These are phyloP conservation scores for Teunomyces lycoperdinae DNA, from an alignment of 805 yeast species.

Conservation along the genomic window DNA sequence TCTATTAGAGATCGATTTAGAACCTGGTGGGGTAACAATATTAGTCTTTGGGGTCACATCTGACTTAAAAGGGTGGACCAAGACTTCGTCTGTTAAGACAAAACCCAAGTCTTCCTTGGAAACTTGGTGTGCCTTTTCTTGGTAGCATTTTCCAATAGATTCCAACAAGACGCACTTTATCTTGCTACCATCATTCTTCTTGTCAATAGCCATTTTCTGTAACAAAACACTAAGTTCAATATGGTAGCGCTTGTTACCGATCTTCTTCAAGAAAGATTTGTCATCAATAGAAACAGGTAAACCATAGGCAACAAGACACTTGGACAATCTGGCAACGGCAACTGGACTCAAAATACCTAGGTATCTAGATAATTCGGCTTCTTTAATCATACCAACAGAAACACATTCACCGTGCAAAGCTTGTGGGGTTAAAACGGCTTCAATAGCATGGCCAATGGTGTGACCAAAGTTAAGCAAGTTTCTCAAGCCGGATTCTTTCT, in stretches of 20 bases:
- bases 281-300: slow-evolving; percentile 80
- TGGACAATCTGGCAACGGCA: slow-evolving; percentile 86
- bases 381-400: slow-evolving; percentile 92
- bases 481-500: slow-evolving; percentile 91
- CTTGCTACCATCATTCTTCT: slow-evolving; percentile 90
- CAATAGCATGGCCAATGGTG: slow-evolving; percentile 96
- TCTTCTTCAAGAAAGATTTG: slow-evolving; percentile 57
- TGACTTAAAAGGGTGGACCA: slow-evolving; percentile 56
- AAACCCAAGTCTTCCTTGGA: slow-evolving; percentile 77
- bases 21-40: slow-evolving; percentile 84
- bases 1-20: slow-evolving; percentile 94
- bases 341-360: slow-evolving; percentile 86
- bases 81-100: slow-evolving; percentile 76
- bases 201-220: slow-evolving; percentile 89
- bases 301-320: slow-evolving; percentile 80
- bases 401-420: slow-evolving; percentile 98
- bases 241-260: slow-evolving; percentile 57
- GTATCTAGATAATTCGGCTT: slow-evolving; percentile 93
- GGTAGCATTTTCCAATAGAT: slow-evolving; percentile 85
- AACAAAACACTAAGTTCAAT: slow-evolving; percentile 77
- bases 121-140: slow-evolving; percentile 81
- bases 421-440: slow-evolving; percentile 95
- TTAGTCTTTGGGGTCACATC: slow-evolving; percentile 35
- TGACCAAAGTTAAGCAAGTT: slow-evolving; percentile 94
- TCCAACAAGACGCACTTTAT: slow-evolving; percentile 84